These are phyloP conservation scores for Centella asiatica DNA, from an alignment of 129 eudicot genomes.

Conservation along the genomic window DNA sequence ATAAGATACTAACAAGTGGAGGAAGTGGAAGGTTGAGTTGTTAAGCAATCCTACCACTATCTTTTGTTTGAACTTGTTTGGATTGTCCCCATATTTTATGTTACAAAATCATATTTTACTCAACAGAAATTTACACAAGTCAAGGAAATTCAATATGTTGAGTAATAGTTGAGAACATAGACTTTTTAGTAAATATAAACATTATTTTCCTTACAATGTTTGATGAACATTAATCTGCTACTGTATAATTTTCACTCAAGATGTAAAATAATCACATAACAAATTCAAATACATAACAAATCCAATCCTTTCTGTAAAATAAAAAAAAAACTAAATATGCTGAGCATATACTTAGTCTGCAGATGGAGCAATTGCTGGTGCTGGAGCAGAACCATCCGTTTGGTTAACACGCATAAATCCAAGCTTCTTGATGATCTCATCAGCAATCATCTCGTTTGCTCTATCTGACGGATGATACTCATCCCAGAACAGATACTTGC, in stretches of 20 bases:
- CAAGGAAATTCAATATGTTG: too few species aligned
- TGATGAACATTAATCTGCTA: too few species aligned
- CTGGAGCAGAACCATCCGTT: constrained; percentile 28
- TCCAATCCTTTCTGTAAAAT: background rate
- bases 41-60: constrained; percentile 25
- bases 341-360: constrained; percentile 21
- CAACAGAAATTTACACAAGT: too few species aligned
- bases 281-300: background rate
- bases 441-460: constrained; percentile 72
- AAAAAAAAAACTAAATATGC: constrained; percentile 1
- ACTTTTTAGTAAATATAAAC: too few species aligned
- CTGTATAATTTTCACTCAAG: background rate
- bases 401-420: constrained; percentile 34
- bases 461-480: constrained; percentile 93
- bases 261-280: background rate
- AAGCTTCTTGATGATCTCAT: constrained; percentile 59
- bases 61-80: too few species aligned
- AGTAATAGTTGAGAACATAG: too few species aligned
- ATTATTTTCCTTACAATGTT: too few species aligned
- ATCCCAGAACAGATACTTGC: constrained; percentile 95
- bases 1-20: constrained; percentile 20
- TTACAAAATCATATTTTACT: too few species aligned
- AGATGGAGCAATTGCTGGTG: constrained; percentile 55
- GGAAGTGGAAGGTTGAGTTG: constrained; percentile 45
- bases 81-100: too few species aligned